A percentile compares a stretch with the other conserved stretches of the same genome.
phyloP scores from a whole-genome alignment of 2,329 filamentous ascomycete genomes.

The Sordariomycetes sp. region DNA sequence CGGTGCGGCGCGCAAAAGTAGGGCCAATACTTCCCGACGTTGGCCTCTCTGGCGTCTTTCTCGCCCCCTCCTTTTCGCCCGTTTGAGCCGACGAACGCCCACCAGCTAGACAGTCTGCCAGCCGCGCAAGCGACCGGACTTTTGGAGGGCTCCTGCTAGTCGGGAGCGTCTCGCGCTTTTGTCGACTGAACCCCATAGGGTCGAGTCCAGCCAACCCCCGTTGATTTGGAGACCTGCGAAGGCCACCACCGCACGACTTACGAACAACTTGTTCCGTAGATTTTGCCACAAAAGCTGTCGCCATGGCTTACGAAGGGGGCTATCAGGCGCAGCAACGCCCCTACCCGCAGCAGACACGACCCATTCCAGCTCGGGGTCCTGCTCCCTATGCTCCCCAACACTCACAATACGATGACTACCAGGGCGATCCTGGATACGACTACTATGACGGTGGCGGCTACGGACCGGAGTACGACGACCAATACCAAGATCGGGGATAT shows the following conservation, averaged over 20 bases:
- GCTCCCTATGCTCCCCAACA: constrained; percentile 17
- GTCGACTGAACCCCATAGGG: background rate
- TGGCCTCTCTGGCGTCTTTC: background rate
- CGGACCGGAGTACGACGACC: constrained; percentile 25
- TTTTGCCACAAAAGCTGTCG: background rate
- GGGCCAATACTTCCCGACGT: background rate
- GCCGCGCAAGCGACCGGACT: too few relatives aligned
- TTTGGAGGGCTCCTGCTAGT: background rate
- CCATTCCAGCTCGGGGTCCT: constrained; percentile 10
- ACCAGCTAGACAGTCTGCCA: too few relatives aligned
- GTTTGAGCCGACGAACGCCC: too few relatives aligned
- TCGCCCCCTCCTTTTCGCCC: background rate
- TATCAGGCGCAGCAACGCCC: constrained; percentile 35
- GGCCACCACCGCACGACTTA: background rate
- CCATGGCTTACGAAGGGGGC: constrained; percentile 41
- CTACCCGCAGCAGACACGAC: constrained; percentile 32
- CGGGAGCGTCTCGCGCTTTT: background rate
- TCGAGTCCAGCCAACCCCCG: background rate
- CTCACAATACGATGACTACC: constrained; percentile 33
- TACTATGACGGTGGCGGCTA: constrained; percentile 28
- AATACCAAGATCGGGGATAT: constrained; percentile 34
- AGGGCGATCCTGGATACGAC: constrained; percentile 33
- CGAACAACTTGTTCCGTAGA: background rate
- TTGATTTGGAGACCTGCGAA: background rate
- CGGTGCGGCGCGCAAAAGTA: background rate